These are phyloP conservation scores for Hypoxylon subgilvum DNA, from an alignment of 495 filamentous ascomycete species.

Conservation along the genomic window DNA sequence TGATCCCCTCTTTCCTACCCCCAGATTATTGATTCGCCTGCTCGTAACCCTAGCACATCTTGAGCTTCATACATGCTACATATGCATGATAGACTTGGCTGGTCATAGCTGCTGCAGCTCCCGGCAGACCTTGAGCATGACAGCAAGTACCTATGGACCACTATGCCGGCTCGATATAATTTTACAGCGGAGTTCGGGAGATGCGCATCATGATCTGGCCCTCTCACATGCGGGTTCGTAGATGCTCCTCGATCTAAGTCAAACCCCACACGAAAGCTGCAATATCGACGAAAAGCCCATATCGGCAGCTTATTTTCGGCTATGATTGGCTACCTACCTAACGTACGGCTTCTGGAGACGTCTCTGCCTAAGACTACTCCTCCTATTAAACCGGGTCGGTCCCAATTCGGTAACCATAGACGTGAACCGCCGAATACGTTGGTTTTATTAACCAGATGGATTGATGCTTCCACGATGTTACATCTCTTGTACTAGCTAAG, in stretches of 20 bases:
- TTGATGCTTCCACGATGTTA: too few species aligned
- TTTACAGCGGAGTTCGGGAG: too few species aligned
- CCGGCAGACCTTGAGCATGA: not conserved
- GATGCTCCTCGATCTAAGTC: conserved; percentile 7
- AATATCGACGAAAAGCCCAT: conserved; percentile 1
- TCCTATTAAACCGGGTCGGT: not conserved
- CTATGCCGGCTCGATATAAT: too few species aligned
- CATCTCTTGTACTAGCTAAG: too few species aligned
- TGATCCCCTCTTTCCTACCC: not conserved
- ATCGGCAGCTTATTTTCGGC: conserved; percentile 18
- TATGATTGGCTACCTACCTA: conserved; percentile 8
- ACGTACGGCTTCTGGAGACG: conserved; percentile 2
- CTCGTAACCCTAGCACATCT: not conserved
- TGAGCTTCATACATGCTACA: not conserved
- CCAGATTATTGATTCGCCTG: not conserved
- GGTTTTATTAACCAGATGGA: too few species aligned
- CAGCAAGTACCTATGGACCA: not conserved
- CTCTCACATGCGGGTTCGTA: conserved; percentile 16
- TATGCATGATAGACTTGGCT: not conserved
- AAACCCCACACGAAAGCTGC: conserved; percentile 17
- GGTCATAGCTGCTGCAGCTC: not conserved
- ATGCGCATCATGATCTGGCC: conserved; percentile 2
- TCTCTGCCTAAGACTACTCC: conserved; percentile 1
- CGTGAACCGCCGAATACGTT: too few species aligned
- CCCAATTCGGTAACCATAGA: conserved; percentile 4